Evolutionary conservation across 768 basidiomycete genomes (phyloP).

Genomic region (Pulveroboletus sp.): DNA sequence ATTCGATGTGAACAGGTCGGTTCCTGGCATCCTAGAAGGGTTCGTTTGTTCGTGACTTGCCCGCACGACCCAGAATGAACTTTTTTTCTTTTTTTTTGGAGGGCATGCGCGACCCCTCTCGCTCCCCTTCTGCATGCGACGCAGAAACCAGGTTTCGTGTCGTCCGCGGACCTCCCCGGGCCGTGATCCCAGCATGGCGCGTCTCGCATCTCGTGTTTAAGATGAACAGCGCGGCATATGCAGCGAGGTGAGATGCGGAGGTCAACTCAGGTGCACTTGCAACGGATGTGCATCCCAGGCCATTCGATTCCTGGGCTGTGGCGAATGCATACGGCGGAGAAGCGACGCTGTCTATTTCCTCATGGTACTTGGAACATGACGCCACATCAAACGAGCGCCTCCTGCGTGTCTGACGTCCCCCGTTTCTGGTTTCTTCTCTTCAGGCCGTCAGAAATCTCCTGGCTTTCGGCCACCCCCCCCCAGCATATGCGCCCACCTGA

Average conservation of each 20-base stretch:
- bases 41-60: conserved; percentile 2
- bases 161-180: conserved; percentile 19
- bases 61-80: conserved; percentile 3
- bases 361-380: conserved; percentile 6
- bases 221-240: conserved; percentile 2
- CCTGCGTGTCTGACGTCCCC: background rate
- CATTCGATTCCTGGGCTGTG: too few relatives aligned
- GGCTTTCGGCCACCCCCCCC: conserved; percentile 7
- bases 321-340: conserved; percentile 2
- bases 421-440: background rate
- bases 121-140: conserved; percentile 7
- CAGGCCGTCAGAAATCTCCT: conserved; percentile 10
- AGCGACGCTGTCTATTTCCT: conserved; percentile 4
- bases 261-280: conserved; percentile 5
- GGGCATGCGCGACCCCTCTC: conserved; percentile 8
- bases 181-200: conserved; percentile 9
- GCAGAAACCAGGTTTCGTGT: conserved; percentile 16
- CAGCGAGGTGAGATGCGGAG: conserved; percentile 1
- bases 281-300: background rate
- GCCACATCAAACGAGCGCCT: background rate
- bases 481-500: conserved; percentile 1
- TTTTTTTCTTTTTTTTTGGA: conserved; percentile 8
- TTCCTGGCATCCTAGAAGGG: background rate
- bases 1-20: conserved; percentile 8
- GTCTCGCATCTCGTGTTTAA: conserved; percentile 12